Conservation (phyloP, 179 eudicot genomes). For the Actinidia arguta region DNA sequence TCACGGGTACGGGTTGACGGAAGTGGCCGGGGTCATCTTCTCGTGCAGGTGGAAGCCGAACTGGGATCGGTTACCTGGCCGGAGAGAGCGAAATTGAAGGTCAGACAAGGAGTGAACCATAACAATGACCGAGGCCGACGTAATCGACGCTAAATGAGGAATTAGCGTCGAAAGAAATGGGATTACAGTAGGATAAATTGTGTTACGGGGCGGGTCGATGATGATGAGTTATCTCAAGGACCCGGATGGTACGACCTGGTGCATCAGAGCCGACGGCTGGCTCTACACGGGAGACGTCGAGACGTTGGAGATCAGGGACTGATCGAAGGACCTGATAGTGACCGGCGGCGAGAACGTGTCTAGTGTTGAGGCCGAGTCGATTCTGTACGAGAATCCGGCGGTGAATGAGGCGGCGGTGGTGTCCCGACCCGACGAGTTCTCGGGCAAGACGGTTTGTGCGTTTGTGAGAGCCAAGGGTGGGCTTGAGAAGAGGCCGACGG, state of each 20-base stretch:
- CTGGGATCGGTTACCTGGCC: background rate
- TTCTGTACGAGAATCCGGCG: background rate
- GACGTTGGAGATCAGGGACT: background rate
- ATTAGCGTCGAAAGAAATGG: background rate
- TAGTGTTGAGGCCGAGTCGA: conserved; percentile 3
- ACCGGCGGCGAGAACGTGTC: conserved; percentile 11
- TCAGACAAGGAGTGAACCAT: conserved; percentile 8
- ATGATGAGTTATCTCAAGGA: conserved; percentile 4
- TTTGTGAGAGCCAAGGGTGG: background rate
- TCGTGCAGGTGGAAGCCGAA: background rate
- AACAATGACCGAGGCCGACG: background rate
- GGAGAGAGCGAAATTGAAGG: conserved; percentile 9
- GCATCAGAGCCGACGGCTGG: conserved; percentile 2
- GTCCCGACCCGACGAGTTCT: background rate
- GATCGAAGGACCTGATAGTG: background rate
- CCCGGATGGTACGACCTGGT: background rate
- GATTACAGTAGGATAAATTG: background rate
- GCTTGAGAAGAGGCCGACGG: conserved; percentile 29
- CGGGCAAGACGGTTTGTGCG: conserved; percentile 3
- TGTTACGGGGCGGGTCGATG: background rate
- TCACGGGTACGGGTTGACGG: conserved; percentile 13
- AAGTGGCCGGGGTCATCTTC: conserved; percentile 2
- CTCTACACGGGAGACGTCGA: conserved; percentile 8
- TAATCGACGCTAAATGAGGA: background rate
- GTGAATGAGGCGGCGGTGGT: conserved; percentile 14